Conservation (phyloP, 2,329 filamentous ascomycete genomes). For the Trichoderma semiorbis region DNA sequence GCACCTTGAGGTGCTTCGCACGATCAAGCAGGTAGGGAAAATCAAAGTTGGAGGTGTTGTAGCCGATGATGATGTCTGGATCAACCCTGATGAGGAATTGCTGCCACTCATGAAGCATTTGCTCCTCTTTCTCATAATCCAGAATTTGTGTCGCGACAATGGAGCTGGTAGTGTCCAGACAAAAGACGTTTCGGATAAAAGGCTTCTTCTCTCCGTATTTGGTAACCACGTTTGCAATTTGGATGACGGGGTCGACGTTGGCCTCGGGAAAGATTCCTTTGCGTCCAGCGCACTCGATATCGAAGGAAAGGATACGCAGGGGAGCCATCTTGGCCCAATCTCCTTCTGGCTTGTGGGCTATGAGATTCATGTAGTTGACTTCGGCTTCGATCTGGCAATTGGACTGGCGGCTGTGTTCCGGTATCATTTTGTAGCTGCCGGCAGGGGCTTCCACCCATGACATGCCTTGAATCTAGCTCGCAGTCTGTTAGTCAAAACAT, state of each 20-base stretch:
- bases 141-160: conserved; percentile 95
- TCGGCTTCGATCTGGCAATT: conserved; percentile 95
- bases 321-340: conserved; percentile 99
- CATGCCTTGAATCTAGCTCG: conserved; percentile 76
- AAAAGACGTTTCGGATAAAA: conserved; percentile 95
- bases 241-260: conserved; percentile 88
- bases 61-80: conserved; percentile 95
- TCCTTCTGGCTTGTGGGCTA: conserved; percentile 82
- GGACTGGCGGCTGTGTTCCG: conserved; percentile 67
- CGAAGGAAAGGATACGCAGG: conserved; percentile 86
- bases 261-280: conserved; percentile 97
- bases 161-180: conserved; percentile 82
- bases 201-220: conserved; percentile 93
- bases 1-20: conserved; percentile 77
- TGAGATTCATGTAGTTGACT: conserved; percentile 75
- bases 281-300: conserved; percentile 96
- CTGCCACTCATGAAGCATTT: conserved; percentile 91
- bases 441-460: conserved; percentile 90
- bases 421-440: conserved; percentile 67
- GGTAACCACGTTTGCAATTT: conserved; percentile 95
- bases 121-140: conserved; percentile 74
- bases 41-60: conserved; percentile 99
- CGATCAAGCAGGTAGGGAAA: conserved; percentile 93
- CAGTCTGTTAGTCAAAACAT: not conserved
- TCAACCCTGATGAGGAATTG: conserved; percentile 87